phyloP scores from a whole-genome alignment of 179 eudicot species.

The Heliamphora pulchella region DNA sequence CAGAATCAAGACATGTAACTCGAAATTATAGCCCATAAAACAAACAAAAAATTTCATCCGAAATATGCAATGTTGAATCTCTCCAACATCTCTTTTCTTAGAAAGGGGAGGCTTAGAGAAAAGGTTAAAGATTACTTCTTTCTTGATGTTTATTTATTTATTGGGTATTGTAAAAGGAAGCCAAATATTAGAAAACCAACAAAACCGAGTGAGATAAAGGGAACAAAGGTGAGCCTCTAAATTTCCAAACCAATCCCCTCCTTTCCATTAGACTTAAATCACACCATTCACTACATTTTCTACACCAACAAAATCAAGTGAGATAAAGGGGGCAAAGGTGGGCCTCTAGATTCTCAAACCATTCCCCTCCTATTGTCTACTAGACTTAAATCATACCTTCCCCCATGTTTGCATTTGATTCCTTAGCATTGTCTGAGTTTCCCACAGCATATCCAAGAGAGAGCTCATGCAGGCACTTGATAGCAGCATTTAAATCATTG shows the following conservation, averaged over 20 bases:
- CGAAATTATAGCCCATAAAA: not conserved
- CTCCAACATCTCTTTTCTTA: not conserved
- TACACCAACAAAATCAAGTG: not conserved
- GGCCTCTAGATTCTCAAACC: not conserved
- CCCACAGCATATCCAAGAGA: slow-evolving; percentile 33
- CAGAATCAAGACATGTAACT: not conserved
- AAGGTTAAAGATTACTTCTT: no score
- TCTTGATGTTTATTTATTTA: no score
- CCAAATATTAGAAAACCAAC: not conserved
- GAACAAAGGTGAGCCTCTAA: not conserved
- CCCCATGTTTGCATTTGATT: slow-evolving; percentile 25
- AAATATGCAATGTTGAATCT: not conserved
- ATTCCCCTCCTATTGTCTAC: not conserved
- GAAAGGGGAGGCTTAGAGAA: no score
- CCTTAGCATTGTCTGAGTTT: slow-evolving; percentile 21
- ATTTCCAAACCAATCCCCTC: not conserved
- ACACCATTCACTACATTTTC: slow-evolving; percentile 32
- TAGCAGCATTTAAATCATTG: slow-evolving; percentile 55
- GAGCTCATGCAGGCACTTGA: slow-evolving; percentile 51
- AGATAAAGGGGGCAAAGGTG: not conserved
- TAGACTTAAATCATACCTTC: slow-evolving; percentile 30
- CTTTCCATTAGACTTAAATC: not conserved
- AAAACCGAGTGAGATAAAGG: not conserved
- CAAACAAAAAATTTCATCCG: not conserved
- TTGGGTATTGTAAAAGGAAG: not conserved